Evolutionary conservation across 371 early-diverging fungal genomes (phyloP).

Genomic region (Mortierella sp.): DNA sequence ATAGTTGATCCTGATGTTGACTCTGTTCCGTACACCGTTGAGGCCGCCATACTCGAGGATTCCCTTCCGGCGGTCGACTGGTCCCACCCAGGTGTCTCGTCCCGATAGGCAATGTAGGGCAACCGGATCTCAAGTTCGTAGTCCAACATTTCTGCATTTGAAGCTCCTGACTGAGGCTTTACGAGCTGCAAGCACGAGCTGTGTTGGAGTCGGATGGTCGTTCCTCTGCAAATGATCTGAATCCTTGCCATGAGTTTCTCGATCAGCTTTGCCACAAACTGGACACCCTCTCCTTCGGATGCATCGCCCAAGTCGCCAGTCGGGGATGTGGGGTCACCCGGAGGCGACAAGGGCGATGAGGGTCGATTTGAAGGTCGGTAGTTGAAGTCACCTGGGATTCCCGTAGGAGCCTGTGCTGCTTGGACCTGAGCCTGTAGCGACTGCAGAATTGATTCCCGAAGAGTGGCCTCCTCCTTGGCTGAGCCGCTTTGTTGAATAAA

Average conservation of each 20-base stretch:
- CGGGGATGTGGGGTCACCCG: conserved; percentile 3
- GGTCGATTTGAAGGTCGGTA: conserved; percentile 21
- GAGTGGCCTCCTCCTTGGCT: conserved; percentile 67
- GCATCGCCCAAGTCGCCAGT: conserved; percentile 28
- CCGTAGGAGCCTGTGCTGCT: conserved; percentile 39
- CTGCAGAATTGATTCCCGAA: conserved; percentile 70
- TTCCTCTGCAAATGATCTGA: conserved; percentile 69
- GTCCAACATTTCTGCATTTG: conserved; percentile 35
- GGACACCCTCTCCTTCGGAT: conserved; percentile 71
- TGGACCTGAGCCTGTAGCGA: conserved; percentile 62
- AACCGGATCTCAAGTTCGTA: conserved; percentile 72
- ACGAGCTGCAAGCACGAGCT: conserved; percentile 60
- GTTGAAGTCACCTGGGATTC: conserved; percentile 55
- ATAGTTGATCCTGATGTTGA: conserved; percentile 42
- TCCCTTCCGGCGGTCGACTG: conserved; percentile 45
- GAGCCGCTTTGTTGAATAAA: conserved; percentile 80
- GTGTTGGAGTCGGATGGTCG: conserved; percentile 68
- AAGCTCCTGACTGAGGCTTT: conserved; percentile 13
- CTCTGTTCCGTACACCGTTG: conserved; percentile 28
- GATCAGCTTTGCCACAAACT: conserved; percentile 76
- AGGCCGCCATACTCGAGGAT: conserved; percentile 61
- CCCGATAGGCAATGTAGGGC: conserved; percentile 70
- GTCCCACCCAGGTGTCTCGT: conserved; percentile 73
- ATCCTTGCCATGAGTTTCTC: conserved; percentile 79
- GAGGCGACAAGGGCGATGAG: conserved; percentile 15